Percentiles rank a stretch among this genome's conserved stretches.
These are phyloP conservation scores for Kodamaea hsintzibuensis DNA, from an alignment of 805 yeast species.

Conservation along the genomic window DNA sequence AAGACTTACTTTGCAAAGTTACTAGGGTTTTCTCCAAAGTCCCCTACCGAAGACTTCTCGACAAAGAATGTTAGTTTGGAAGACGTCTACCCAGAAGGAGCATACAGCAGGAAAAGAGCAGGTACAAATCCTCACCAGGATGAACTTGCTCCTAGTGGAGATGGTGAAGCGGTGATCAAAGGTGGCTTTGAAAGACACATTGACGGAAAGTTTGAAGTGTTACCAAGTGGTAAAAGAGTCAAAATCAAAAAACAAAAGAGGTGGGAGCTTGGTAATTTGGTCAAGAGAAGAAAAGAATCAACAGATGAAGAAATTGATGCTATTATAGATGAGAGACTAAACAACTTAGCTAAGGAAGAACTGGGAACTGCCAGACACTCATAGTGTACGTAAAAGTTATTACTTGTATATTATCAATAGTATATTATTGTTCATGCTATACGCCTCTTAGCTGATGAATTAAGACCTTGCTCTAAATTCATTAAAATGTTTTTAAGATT, in stretches of 20 bases:
- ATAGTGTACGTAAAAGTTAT: background rate
- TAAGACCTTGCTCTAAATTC: constrained; percentile 34
- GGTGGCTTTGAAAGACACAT: constrained; percentile 28
- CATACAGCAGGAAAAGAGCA: constrained; percentile 47
- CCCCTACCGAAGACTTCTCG: background rate
- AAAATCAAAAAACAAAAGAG: constrained; percentile 32
- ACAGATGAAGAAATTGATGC: constrained; percentile 50
- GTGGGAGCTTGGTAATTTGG: constrained; percentile 37
- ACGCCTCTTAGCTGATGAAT: constrained; percentile 3
- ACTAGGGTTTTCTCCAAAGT: constrained; percentile 3
- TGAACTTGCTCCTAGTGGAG: constrained; percentile 54
- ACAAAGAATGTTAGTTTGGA: background rate
- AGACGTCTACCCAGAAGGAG: constrained; percentile 19
- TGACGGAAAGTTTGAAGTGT: constrained; percentile 50
- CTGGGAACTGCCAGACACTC: background rate
- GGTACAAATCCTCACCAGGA: constrained; percentile 46
- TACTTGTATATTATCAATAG: background rate
- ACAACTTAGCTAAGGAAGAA: constrained; percentile 4
- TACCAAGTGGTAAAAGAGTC: constrained; percentile 75
- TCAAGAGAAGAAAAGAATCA: constrained; percentile 31
- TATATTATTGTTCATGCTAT: background rate
- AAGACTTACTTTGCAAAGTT: constrained; percentile 11
- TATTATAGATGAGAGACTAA: constrained; percentile 52
- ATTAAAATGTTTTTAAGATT: constrained; percentile 32
- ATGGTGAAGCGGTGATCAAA: constrained; percentile 26